These are phyloP conservation scores for Microbotryomycetes sp. DNA, from an alignment of 1,284 basidiomycete genomes.

Conservation along the genomic window DNA sequence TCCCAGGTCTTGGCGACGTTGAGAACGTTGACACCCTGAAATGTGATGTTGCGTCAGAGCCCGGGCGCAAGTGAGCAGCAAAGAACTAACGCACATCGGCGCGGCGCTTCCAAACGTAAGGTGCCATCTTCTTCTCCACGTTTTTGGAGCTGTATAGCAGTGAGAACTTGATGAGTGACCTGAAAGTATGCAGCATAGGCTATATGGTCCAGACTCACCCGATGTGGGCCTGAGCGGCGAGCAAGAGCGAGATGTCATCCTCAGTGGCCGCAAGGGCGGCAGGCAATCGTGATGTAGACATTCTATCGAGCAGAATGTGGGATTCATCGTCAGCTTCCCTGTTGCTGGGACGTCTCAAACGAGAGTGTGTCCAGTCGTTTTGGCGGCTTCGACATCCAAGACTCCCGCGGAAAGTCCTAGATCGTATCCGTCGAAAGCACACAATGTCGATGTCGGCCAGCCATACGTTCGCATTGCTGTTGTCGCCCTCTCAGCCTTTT, in stretches of 20 bases:
- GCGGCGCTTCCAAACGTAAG: conserved; percentile 96
- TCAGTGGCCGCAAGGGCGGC: conserved; percentile 87
- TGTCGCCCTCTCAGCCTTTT: too few relatives aligned
- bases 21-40: conserved; percentile 81
- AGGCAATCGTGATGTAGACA: conserved; percentile 66
- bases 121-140: conserved; percentile 96
- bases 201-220: conserved; percentile 39
- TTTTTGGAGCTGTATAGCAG: conserved; percentile 67
- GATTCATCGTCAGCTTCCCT: too few relatives aligned
- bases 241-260: conserved; percentile 91
- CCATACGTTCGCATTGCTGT: too few relatives aligned
- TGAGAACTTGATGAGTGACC: not conserved
- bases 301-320: not conserved
- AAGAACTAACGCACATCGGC: conserved; percentile 63
- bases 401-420: too few relatives aligned
- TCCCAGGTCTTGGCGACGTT: conserved; percentile 99
- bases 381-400: too few relatives aligned
- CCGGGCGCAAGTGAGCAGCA: too few relatives aligned
- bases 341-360: too few relatives aligned
- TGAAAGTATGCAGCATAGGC: not conserved
- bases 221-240: conserved; percentile 93
- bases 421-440: too few relatives aligned
- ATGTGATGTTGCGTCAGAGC: not conserved
- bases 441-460: too few relatives aligned
- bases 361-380: too few relatives aligned